Evolutionary conservation across 768 basidiomycete genomes (phyloP).

Genomic region (Tephrocybe rancida): DNA sequence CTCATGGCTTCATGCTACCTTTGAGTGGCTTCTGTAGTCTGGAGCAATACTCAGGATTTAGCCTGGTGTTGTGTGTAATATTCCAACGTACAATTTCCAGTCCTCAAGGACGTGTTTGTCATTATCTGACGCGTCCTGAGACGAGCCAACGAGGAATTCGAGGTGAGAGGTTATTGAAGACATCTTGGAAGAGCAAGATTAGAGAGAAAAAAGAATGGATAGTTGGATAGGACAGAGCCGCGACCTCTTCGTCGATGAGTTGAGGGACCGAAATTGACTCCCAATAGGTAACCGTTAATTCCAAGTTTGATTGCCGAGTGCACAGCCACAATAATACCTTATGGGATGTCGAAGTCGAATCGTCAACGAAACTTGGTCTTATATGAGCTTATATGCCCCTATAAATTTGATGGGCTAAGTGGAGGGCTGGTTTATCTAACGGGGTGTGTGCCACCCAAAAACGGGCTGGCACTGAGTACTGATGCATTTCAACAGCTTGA

Average conservation of each 20-base stretch:
- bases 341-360: too few relatives aligned
- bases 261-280: neutral
- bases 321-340: conserved; percentile 3
- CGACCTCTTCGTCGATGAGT: too few relatives aligned
- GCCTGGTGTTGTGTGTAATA: neutral
- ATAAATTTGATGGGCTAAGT: too few relatives aligned
- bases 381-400: too few relatives aligned
- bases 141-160: conserved; percentile 28
- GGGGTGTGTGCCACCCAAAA: too few relatives aligned
- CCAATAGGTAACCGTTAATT: neutral
- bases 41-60: neutral
- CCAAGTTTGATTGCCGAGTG: conserved; percentile 1
- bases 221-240: neutral
- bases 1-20: neutral
- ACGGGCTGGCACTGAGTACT: too few relatives aligned
- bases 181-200: conserved; percentile 3
- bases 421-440: too few relatives aligned
- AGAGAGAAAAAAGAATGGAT: neutral
- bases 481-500: too few relatives aligned
- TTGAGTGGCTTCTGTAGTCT: conserved; percentile 10
- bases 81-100: conserved; percentile 30
- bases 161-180: conserved; percentile 24
- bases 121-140: conserved; percentile 22
- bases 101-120: conserved; percentile 28
- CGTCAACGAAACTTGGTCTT: too few relatives aligned